Conservation (phyloP, 331 rosid species). For the Saraca asoca region DNA sequence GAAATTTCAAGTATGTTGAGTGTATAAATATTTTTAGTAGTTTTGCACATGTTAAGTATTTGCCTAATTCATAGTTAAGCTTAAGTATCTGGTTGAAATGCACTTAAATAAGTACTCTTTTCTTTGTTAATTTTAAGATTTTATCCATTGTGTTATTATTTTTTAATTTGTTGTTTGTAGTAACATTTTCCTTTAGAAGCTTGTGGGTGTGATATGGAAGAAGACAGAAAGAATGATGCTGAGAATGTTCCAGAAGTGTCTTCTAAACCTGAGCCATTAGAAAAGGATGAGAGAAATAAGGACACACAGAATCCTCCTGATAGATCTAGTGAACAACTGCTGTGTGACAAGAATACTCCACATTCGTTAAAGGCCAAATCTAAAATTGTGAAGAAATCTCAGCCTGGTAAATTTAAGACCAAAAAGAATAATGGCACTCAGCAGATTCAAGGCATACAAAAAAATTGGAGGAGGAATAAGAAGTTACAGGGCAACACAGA, state of each 20-base stretch:
- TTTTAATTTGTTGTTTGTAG: conserved; percentile 15
- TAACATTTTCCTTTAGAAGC: background rate
- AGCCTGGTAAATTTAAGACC: conserved; percentile 36
- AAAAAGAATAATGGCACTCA: conserved; percentile 29
- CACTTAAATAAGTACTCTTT: background rate
- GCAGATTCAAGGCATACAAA: conserved; percentile 31
- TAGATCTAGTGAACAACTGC: conserved; percentile 33
- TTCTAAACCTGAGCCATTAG: conserved; percentile 31
- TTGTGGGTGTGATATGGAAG: conserved; percentile 32
- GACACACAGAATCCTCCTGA: conserved; percentile 32
- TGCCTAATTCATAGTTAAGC: background rate
- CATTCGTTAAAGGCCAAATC: conserved; percentile 54
- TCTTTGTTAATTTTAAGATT: background rate
- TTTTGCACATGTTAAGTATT: background rate
- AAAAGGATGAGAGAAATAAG: conserved; percentile 22
- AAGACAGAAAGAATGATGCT: conserved; percentile 23
- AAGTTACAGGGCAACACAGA: conserved; percentile 31
- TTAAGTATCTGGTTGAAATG: background rate
- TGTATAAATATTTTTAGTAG: background rate
- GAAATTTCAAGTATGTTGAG: too few relatives aligned
- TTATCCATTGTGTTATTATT: background rate
- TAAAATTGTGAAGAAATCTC: conserved; percentile 56
- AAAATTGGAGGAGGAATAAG: conserved; percentile 48
- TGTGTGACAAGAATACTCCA: conserved; percentile 25
- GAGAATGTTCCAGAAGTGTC: conserved; percentile 24